phyloP scores from a whole-genome alignment of 768 basidiomycete species.

The Termitomyces sp. region DNA sequence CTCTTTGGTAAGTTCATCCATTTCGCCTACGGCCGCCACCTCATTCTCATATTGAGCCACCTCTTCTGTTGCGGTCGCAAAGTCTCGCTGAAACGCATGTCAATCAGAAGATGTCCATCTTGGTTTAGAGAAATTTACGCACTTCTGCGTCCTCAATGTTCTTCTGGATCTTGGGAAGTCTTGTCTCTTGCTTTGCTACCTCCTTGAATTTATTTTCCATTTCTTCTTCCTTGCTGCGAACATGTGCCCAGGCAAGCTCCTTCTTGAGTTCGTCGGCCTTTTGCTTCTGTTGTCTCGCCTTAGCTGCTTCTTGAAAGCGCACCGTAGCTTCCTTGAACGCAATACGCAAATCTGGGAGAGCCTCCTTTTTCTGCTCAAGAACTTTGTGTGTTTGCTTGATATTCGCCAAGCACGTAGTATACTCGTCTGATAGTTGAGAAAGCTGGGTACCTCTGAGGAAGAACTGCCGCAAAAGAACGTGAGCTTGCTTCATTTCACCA shows the following conservation, averaged over 20 bases:
- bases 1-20: constrained; percentile 24
- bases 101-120: background rate
- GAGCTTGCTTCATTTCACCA: background rate
- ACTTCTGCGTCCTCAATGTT: constrained; percentile 30
- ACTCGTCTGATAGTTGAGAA: constrained; percentile 81
- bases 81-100: constrained; percentile 18
- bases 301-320: constrained; percentile 68
- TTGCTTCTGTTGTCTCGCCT: constrained; percentile 64
- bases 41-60: constrained; percentile 28
- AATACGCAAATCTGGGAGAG: constrained; percentile 69
- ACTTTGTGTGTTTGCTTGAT: constrained; percentile 63
- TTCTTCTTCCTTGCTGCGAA: constrained; percentile 64
- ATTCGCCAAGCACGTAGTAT: constrained; percentile 69
- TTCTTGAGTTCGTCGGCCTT: constrained; percentile 68
- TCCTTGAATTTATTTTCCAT: constrained; percentile 32
- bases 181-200: constrained; percentile 25
- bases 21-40: constrained; percentile 22
- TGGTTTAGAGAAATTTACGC: constrained; percentile 1
- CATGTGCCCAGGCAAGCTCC: constrained; percentile 87
- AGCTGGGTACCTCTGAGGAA: constrained; percentile 94
- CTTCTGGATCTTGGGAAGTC: constrained; percentile 34
- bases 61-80: constrained; percentile 25
- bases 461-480: constrained; percentile 46
- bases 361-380: constrained; percentile 66
- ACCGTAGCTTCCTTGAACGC: constrained; percentile 50